Evolutionary conservation across 2,329 filamentous ascomycete genomes (phyloP).

Genomic region (Aphanocladium album): DNA sequence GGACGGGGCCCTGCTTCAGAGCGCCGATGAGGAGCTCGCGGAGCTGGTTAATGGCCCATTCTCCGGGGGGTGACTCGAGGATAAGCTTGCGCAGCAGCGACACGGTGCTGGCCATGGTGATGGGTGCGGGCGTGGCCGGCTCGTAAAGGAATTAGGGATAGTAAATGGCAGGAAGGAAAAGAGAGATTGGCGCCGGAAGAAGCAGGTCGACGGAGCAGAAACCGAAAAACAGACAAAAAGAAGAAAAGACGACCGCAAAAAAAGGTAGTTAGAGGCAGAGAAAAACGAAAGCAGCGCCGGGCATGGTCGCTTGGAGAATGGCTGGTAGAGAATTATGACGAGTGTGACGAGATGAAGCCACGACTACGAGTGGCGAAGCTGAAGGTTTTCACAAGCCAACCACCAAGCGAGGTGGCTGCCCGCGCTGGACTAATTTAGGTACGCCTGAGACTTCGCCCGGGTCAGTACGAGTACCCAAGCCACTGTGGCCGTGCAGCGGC

Average conservation of each 20-base stretch:
- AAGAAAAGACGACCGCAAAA: not conserved
- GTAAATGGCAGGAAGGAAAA: conserved; percentile 7
- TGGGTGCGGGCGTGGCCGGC: not conserved
- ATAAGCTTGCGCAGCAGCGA: conserved; percentile 61
- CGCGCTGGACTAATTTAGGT: no score
- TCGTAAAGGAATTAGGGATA: conserved; percentile 5
- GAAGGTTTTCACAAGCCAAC: conserved; percentile 12
- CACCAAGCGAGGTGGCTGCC: no score
- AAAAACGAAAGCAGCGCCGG: conserved; percentile 9
- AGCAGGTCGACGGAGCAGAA: conserved; percentile 14
- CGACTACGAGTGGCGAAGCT: conserved; percentile 21
- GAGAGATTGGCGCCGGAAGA: not conserved
- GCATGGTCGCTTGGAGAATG: not conserved
- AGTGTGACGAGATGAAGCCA: conserved; percentile 17
- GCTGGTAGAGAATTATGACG: not conserved
- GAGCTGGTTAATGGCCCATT: conserved; percentile 77
- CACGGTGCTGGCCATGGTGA: conserved; percentile 49
- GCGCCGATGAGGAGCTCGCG: conserved; percentile 84
- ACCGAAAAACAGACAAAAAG: conserved; percentile 12
- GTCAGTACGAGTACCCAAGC: not conserved
- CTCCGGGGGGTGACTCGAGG: conserved; percentile 80
- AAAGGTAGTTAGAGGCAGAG: conserved; percentile 6
- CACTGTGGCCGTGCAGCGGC: not conserved
- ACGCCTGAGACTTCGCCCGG: no score
- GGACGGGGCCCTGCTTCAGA: conserved; percentile 83